Evolutionary conservation across 73 alveolate species (phyloP).

Genomic region (Paramecium primaurelia): DNA sequence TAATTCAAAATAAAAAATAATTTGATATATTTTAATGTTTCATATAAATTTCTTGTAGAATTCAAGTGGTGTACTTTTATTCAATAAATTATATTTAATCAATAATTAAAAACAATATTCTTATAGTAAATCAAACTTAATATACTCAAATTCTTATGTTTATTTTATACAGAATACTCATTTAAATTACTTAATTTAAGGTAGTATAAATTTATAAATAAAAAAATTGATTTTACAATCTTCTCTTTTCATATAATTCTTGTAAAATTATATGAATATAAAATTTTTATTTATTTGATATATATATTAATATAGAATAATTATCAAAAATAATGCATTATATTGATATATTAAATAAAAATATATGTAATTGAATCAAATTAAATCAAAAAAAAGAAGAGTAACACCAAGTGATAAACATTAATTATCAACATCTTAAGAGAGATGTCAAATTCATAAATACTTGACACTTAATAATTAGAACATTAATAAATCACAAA

Average conservation of each 20-base stretch:
- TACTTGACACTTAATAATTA: not conserved
- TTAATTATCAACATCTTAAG: not conserved
- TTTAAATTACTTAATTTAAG: no score
- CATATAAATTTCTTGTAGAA: not conserved
- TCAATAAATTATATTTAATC: not conserved
- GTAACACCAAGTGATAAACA: not conserved
- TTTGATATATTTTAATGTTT: no score
- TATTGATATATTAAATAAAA: not conserved
- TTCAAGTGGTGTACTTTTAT: not conserved
- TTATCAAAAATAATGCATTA: not conserved
- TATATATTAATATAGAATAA: not conserved
- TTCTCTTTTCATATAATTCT: no score
- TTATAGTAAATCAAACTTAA: no score
- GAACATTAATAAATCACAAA: not conserved
- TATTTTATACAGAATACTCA: no score
- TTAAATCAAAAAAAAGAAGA: not conserved
- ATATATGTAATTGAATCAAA: not conserved
- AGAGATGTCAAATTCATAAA: not conserved
- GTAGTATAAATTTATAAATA: no score
- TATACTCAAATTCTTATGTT: no score
- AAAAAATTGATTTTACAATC: no score
- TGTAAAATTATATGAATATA: no score
- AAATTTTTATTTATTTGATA: no score
- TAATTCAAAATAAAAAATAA: no score
- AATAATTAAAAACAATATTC: no score